Percentiles rank a stretch among this genome's conserved stretches.
Evolutionary conservation across 805 yeast genomes (phyloP).

Genomic region (Candida suzukii): DNA sequence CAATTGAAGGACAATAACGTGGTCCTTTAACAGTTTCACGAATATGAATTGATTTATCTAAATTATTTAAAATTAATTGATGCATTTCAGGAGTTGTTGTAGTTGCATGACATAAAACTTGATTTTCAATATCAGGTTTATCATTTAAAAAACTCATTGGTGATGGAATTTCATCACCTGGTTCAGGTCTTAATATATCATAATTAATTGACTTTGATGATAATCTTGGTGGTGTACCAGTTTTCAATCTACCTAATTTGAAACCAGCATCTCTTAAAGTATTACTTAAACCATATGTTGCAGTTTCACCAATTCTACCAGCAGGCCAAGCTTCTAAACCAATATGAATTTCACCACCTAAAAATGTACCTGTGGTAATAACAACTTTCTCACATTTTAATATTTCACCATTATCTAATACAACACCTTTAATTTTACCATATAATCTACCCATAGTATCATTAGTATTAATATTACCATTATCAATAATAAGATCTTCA

Average conservation of each 20-base stretch:
- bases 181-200: constrained; percentile 53
- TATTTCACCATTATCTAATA: constrained; percentile 60
- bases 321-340: constrained; percentile 79
- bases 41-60: constrained; percentile 83
- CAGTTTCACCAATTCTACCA: constrained; percentile 89
- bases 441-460: constrained; percentile 31
- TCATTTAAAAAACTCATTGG: constrained; percentile 88
- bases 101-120: constrained; percentile 71
- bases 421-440: constrained; percentile 60
- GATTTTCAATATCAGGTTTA: constrained; percentile 50
- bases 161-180: constrained; percentile 76
- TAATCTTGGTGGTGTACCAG: constrained; percentile 95
- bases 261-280: constrained; percentile 77
- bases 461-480: constrained; percentile 10
- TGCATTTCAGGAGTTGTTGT: constrained; percentile 73
- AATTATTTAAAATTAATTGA: constrained; percentile 55
- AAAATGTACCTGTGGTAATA: constrained; percentile 91
- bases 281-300: constrained; percentile 81
- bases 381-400: constrained; percentile 63
- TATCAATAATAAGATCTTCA: constrained; percentile 70
- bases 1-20: constrained; percentile 94
- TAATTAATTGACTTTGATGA: constrained; percentile 68
- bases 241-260: constrained; percentile 79
- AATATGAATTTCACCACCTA: constrained; percentile 91
- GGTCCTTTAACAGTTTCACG: constrained; percentile 95